A percentile compares a stretch with the other conserved stretches of the same genome.
Evolutionary conservation across 2,329 filamentous ascomycete genomes (phyloP).

Genomic region (Fusarium keratoplasticum): DNA sequence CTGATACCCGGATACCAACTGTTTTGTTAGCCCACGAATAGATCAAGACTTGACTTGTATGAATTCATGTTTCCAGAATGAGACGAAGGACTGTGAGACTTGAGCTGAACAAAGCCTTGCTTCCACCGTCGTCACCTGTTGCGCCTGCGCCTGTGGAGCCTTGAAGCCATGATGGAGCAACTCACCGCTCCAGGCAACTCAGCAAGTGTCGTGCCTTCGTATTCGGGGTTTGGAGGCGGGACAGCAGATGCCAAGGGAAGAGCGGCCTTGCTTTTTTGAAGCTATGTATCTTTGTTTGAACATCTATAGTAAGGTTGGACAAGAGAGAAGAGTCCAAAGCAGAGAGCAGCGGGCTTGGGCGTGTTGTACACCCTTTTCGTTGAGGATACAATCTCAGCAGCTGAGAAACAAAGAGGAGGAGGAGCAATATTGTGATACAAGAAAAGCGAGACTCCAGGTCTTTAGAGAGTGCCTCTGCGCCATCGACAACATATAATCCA

Average conservation of each 20-base stretch:
- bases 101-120: background rate
- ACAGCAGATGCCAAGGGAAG: conserved; percentile 1
- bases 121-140: background rate
- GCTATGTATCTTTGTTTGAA: background rate
- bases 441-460: conserved; percentile 8
- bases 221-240: background rate
- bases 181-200: conserved; percentile 11
- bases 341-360: conserved; percentile 17
- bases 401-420: conserved; percentile 25
- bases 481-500: conserved; percentile 15
- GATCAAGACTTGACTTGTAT: conserved; percentile 6
- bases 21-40: conserved; percentile 15
- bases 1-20: conserved; percentile 36
- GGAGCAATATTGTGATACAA: conserved; percentile 33
- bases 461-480: conserved; percentile 12
- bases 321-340: background rate
- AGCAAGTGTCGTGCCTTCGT: conserved; percentile 1
- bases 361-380: background rate
- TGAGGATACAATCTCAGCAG: conserved; percentile 16
- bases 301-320: background rate
- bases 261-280: background rate
- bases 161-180: conserved; percentile 10
- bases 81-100: background rate
- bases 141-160: background rate
- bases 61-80: background rate